Base-by-base conservation (phyloP, 192 early-diverging fungal species). In the Geranomyces variabilis region DNA sequence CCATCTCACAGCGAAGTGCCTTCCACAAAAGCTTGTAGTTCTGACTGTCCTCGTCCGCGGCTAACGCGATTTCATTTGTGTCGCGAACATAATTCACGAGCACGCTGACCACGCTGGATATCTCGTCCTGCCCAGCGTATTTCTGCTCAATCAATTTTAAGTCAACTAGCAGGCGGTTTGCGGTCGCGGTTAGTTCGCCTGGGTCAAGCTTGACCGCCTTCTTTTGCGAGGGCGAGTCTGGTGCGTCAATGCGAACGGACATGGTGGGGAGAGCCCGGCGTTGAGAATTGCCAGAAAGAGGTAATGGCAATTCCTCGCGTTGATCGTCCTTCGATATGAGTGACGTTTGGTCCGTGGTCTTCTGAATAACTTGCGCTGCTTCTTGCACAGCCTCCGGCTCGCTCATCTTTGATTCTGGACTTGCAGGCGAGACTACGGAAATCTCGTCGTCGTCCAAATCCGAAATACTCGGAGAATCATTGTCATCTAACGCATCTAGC, bases 71-170 rank as follows among this genome's bases (percentile, higher is more conserved):
- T 33, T 47, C 66, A 21, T 47, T 48, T 17, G 43, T 47, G 2
- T 53, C 49, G 19, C 66, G 36, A 4, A 67, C 66, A 53, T 47
- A 41, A 26, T 55, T 55, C 9, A 22, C 66, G 12, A 67, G 49
- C 26, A 67, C 66, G 26, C 19, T 17, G 29, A 67, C 66, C 8
- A 67, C 47, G 49, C 34, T 26, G 19, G 36, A 41, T 29, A 67
- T 55, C 46, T 67, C 66, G 19, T 67, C 66, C 29, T 67, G 66
- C n/a, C 66, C 66, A 2, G 49, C 45, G 46, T 31, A 67, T 47
- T 67, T 48, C 14, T 53, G 47, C 49, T 47, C 46, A 55, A 67
- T 41, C 48, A 29, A 5, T 55, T 67, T 53, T 9, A 67, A 34
- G 28, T 67, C 66, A 6, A 33, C 31, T 26, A 67, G 46, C 29